Conservation (phyloP, 768 basidiomycete genomes). For the Pisolithus orientalis region DNA sequence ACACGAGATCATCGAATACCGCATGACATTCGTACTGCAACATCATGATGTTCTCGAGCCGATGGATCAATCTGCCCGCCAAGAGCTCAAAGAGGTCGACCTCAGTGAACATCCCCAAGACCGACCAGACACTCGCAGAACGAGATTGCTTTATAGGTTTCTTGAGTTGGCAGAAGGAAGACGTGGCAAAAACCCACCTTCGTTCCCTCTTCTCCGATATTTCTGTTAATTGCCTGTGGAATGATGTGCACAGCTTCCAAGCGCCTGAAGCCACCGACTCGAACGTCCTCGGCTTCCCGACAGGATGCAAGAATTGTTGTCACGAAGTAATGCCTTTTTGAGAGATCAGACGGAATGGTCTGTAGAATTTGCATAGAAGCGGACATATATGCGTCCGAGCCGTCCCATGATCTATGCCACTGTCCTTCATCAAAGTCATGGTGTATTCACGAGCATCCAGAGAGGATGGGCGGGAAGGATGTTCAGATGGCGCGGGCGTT, state of each 20-base stretch:
- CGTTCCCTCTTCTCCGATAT: neutral
- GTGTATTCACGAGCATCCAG: slow-evolving; percentile 1
- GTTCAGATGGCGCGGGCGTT: slow-evolving; percentile 15
- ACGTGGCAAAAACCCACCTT: neutral
- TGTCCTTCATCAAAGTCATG: too few relatives aligned
- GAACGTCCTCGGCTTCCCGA: too few relatives aligned
- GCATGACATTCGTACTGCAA: too few relatives aligned
- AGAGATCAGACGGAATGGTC: neutral
- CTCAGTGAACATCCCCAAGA: too few relatives aligned
- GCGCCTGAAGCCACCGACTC: too few relatives aligned
- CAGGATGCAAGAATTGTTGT: neutral
- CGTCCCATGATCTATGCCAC: too few relatives aligned
- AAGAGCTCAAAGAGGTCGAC: too few relatives aligned
- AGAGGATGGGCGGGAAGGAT: slow-evolving; percentile 16
- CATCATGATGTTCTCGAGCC: too few relatives aligned
- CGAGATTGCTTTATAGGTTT: neutral
- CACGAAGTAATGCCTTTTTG: slow-evolving; percentile 15
- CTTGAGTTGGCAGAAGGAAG: neutral
- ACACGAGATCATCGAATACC: too few relatives aligned
- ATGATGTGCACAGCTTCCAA: too few relatives aligned
- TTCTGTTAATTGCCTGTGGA: too few relatives aligned
- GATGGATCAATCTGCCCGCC: too few relatives aligned
- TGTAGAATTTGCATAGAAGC: slow-evolving; percentile 2
- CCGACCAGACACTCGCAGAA: slow-evolving; percentile 7
- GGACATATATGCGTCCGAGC: neutral